Percentiles rank a stretch among this genome's conserved stretches.
Evolutionary conservation across 2,329 filamentous ascomycete species (phyloP).

Genomic region (Paradendryphiella salina): DNA sequence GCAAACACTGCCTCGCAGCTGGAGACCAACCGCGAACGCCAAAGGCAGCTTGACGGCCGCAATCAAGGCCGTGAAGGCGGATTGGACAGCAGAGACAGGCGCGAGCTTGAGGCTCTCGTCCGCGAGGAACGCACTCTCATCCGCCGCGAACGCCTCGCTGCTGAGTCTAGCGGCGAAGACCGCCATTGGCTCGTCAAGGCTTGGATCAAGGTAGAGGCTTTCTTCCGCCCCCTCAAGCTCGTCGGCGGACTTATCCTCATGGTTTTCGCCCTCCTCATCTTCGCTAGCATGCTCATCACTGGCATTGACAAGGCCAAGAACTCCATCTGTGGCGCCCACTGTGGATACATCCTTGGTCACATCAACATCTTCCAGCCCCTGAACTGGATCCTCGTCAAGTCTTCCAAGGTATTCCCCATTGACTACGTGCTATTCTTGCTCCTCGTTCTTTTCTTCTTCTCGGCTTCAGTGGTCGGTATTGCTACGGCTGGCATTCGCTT

Average conservation of each 20-base stretch:
- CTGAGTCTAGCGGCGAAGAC: constrained; percentile 79
- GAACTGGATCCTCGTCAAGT: constrained; percentile 84
- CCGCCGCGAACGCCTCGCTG: constrained; percentile 82
- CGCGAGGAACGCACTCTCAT: constrained; percentile 92
- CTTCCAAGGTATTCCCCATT: constrained; percentile 81
- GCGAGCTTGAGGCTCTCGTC: constrained; percentile 82
- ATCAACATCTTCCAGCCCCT: constrained; percentile 94
- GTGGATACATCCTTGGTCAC: constrained; percentile 86
- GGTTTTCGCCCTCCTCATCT: constrained; percentile 73
- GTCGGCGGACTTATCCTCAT: constrained; percentile 80
- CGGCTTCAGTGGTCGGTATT: constrained; percentile 82
- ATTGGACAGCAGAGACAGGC: constrained; percentile 80
- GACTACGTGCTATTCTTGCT: constrained; percentile 90
- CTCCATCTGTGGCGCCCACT: constrained; percentile 85
- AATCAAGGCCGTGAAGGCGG: constrained; percentile 74
- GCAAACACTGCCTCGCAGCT: constrained; percentile 79
- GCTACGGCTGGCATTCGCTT: constrained; percentile 90
- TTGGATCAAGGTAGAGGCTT: constrained; percentile 79
- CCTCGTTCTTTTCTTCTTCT: constrained; percentile 84
- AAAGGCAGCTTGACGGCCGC: constrained; percentile 86
- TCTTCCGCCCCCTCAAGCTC: constrained; percentile 87
- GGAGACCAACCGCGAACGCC: constrained; percentile 85
- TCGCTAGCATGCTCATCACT: constrained; percentile 92
- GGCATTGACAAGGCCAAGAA: constrained; percentile 96
- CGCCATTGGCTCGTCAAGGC: constrained; percentile 70